Conservation (phyloP, 2,329 filamentous ascomycete species). For the Pseudopyricularia cyperi region DNA sequence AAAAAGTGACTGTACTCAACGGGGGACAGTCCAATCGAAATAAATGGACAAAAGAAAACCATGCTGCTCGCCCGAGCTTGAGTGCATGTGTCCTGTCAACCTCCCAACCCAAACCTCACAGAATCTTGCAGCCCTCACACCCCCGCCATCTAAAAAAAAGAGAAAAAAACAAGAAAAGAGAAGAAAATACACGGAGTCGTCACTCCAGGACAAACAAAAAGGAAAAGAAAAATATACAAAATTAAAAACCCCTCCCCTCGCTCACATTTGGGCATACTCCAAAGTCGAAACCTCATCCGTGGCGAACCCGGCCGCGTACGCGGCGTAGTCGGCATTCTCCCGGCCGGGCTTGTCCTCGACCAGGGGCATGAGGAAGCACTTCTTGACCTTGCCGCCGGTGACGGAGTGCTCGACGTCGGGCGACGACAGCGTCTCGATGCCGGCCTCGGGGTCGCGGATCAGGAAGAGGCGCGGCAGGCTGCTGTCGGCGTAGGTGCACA, state of each 20-base stretch:
- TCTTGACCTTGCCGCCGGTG: conserved; percentile 13
- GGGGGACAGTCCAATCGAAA: no score
- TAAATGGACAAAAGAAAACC: no score
- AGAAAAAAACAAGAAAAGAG: background rate
- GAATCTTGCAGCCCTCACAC: no score
- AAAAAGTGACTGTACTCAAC: no score
- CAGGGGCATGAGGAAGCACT: conserved; percentile 23
- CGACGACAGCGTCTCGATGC: conserved; percentile 11
- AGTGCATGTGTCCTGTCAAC: no score
- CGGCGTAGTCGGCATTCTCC: background rate
- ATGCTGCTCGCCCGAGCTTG: no score
- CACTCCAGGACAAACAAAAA: no score
- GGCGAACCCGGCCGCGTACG: no score
- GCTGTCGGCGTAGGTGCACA: conserved; percentile 15
- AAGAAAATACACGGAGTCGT: no score
- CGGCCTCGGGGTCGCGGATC: conserved; percentile 10
- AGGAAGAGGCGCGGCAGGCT: conserved; percentile 15
- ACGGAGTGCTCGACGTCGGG: conserved; percentile 12
- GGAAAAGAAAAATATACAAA: background rate
- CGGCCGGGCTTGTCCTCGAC: conserved; percentile 8
- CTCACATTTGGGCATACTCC: background rate
- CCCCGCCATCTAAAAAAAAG: no score
- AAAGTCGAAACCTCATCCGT: background rate
- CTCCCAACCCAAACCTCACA: no score
- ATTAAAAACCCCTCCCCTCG: background rate